These are phyloP conservation scores for Boechera stricta DNA, from an alignment of 345 rosid species.

Conservation along the genomic window DNA sequence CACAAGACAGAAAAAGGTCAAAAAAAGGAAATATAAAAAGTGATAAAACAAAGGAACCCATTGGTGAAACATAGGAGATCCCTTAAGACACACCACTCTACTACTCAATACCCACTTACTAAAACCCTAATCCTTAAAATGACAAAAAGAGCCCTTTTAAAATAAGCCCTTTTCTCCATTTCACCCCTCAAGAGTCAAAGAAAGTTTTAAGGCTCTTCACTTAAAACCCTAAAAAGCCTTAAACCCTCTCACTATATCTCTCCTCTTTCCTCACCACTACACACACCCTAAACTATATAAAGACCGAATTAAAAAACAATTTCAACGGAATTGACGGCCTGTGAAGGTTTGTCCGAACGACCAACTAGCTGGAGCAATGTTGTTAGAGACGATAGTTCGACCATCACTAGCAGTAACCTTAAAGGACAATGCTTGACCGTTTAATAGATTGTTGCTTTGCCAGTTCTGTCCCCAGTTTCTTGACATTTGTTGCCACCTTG, in stretches of 20 bases:
- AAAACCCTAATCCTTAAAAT: slow-evolving; percentile 38
- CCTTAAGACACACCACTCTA: slow-evolving; percentile 37
- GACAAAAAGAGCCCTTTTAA: slow-evolving; percentile 41
- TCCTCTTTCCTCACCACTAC: slow-evolving; percentile 18
- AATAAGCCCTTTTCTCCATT: slow-evolving; percentile 35
- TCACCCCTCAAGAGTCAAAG: slow-evolving; percentile 16
- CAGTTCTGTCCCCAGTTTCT: slow-evolving; percentile 74
- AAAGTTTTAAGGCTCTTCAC: slow-evolving; percentile 26
- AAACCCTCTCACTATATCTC: slow-evolving; percentile 3
- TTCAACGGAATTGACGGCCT: slow-evolving; percentile 52
- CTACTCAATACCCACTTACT: slow-evolving; percentile 26
- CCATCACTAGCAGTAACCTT: slow-evolving; percentile 59
- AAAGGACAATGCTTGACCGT: slow-evolving; percentile 62
- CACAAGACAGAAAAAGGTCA: slow-evolving; percentile 32
- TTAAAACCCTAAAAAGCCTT: slow-evolving; percentile 42
- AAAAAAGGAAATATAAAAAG: background rate
- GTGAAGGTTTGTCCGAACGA: slow-evolving; percentile 60
- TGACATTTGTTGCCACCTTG: slow-evolving; percentile 60
- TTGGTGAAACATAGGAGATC: slow-evolving; percentile 38
- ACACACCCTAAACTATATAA: slow-evolving; percentile 38
- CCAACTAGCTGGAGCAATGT: slow-evolving; percentile 57
- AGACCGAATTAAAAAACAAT: background rate
- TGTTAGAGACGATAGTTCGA: slow-evolving; percentile 47
- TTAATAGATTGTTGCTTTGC: slow-evolving; percentile 56
- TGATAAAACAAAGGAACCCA: slow-evolving; percentile 37